Evolutionary conservation across 306 rosid genomes (phyloP).

Genomic region (Morella rubra): DNA sequence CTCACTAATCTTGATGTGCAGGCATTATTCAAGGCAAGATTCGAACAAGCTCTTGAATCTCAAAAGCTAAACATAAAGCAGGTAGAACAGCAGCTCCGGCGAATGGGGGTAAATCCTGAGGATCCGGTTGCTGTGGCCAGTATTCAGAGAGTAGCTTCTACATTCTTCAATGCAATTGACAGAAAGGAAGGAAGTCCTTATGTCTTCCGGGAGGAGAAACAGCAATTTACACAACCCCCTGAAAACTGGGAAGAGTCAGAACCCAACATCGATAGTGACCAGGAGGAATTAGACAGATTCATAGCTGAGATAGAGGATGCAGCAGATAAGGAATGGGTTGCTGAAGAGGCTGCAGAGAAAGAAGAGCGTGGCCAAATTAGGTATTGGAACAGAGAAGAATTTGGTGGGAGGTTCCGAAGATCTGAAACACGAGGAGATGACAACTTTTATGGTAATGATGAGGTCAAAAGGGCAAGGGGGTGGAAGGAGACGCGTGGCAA

Average conservation of each 20-base stretch:
- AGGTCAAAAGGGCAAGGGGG: slow-evolving; percentile 41
- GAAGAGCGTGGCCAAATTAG: slow-evolving; percentile 68
- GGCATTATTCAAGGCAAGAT: slow-evolving; percentile 99
- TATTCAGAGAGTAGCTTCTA: slow-evolving; percentile 91
- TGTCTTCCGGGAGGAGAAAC: slow-evolving; percentile 62
- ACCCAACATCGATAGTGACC: slow-evolving; percentile 66
- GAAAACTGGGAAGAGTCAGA: slow-evolving; percentile 53
- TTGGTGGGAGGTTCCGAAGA: slow-evolving; percentile 70
- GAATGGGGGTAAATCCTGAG: slow-evolving; percentile 92
- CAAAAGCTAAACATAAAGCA: slow-evolving; percentile 93
- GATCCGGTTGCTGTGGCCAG: slow-evolving; percentile 97
- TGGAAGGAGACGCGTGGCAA: slow-evolving; percentile 42
- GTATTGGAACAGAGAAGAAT: slow-evolving; percentile 83
- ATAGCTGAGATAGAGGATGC: slow-evolving; percentile 96
- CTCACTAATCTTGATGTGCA: slow-evolving; percentile 33
- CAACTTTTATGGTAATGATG: slow-evolving; percentile 42
- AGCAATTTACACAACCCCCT: slow-evolving; percentile 32
- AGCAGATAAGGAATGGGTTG: slow-evolving; percentile 89
- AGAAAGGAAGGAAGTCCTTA: slow-evolving; percentile 87
- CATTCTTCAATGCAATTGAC: slow-evolving; percentile 96
- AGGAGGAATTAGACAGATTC: slow-evolving; percentile 83
- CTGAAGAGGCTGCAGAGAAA: slow-evolving; percentile 87
- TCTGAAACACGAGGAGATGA: slow-evolving; percentile 52
- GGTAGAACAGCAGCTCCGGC: slow-evolving; percentile 84
- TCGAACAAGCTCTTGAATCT: slow-evolving; percentile 98